Evolutionary conservation across 1,284 basidiomycete genomes (phyloP), one percentile per base, ranked within the genome.

Genomic region (Cryptococcus maquisensis): DNA sequence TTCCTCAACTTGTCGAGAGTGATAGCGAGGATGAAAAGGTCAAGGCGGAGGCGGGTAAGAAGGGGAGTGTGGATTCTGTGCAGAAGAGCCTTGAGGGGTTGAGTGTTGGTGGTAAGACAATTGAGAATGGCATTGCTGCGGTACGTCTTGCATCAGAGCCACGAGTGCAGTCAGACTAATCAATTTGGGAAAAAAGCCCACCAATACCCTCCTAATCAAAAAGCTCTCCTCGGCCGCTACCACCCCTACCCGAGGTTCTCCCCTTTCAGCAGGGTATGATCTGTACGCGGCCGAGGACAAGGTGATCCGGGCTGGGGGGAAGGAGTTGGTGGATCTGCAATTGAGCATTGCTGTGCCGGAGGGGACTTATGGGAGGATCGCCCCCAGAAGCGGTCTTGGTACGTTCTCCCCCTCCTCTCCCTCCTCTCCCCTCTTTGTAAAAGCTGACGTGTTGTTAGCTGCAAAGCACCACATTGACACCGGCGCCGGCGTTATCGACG

Each of bases 401-500:
- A 36, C 51, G 67, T 71, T 23, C 9, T 44, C n/a, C 8, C 37
- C 15, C 12, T 43, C 1, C 24, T 21, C 16, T 32, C 20, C 16
- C 18, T 39, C 23, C 20, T 47, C 9, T 38, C 21, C 24, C 13
- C n/a, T 32, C 4, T 38, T 3, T 39, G 18, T 41, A 20, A 36
- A 26, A 35, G 32, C 1, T 21, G 16, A 26, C n/a, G 3, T 36
- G n/a, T 23, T 51, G 51, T 15, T 23, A 94, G 95, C 96, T 8
- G 88, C 88, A 40, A 98, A 99, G 74, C 93, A 92, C 76, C 95
- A 94, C 82, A 98, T 98, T 63, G 90, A 96, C 73, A 95, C 91
- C 0, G 96, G 96, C 3, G 96, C 96, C 3, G 96, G 96, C 40
- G 96, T 99, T 16, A 85, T 99, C 54, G 96, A 99, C 64, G 88